Conservation (phyloP, 2,329 filamentous ascomycete genomes). For the Juglanconis sp. region DNA sequence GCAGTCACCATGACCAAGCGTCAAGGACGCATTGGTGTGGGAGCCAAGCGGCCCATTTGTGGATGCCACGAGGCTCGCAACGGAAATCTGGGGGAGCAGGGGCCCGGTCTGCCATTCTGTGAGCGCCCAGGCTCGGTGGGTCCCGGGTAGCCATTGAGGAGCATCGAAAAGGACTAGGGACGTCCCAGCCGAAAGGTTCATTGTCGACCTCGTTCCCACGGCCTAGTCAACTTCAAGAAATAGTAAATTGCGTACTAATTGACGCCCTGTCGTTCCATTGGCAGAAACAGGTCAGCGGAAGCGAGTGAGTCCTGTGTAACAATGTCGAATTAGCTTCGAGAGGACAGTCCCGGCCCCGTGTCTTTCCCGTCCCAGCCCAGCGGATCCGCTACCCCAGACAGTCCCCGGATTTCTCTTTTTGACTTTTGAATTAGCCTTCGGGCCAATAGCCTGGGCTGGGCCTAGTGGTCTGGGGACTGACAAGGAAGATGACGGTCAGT, state of each 20-base stretch:
- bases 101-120: background rate
- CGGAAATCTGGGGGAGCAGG: constrained; percentile 18
- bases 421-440: background rate
- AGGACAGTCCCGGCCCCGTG: background rate
- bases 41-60: constrained; percentile 13
- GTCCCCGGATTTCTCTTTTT: background rate
- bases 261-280: background rate
- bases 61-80: constrained; percentile 7
- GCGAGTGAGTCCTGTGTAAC: background rate
- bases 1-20: background rate
- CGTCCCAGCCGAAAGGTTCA: background rate
- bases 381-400: constrained; percentile 8
- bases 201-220: background rate
- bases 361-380: background rate
- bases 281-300: background rate
- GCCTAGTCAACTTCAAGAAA: background rate
- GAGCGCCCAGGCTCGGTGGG: constrained; percentile 5
- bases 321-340: background rate
- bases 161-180: background rate
- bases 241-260: background rate
- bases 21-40: constrained; percentile 11
- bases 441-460: no score
- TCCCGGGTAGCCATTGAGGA: background rate
- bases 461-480: no score
- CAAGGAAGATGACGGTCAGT: no score